phyloP scores from a whole-genome alignment of 441 rosid species.

The Adansonia grandidieri region DNA sequence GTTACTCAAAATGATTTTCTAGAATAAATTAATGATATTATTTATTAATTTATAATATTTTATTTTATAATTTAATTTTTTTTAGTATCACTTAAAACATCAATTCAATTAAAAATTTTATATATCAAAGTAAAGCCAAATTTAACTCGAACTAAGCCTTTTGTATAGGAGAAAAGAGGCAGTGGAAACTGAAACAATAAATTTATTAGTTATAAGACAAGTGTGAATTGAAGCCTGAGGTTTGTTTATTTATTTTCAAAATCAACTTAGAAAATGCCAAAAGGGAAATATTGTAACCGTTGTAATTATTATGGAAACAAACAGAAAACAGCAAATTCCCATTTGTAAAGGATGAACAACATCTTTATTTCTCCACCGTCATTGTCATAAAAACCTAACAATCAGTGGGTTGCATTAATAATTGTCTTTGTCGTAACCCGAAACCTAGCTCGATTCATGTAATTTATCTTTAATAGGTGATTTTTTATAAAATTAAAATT shows the following conservation, averaged over 20 bases:
- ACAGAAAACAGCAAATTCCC: neutral
- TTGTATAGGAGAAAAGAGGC: neutral
- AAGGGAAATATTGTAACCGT: neutral
- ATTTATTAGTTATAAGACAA: neutral
- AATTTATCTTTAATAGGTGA: no score
- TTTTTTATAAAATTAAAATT: no score
- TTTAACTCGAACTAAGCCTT: neutral
- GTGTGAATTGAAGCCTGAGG: neutral
- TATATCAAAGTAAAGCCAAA: neutral
- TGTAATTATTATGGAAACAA: slow-evolving; percentile 1
- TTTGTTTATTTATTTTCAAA: neutral
- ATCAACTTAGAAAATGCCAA: neutral
- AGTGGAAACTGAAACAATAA: slow-evolving; percentile 9
- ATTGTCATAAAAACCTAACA: neutral
- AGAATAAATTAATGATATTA: no score
- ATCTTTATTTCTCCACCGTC: neutral
- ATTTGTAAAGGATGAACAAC: neutral
- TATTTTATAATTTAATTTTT: no score
- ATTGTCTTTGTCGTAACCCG: neutral
- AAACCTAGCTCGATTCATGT: no score
- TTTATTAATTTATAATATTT: no score
- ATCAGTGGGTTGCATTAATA: neutral
- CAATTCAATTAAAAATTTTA: no score
- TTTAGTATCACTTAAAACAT: no score
- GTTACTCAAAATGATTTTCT: no score